Evolutionary conservation across 352 stramenopile species (phyloP), one percentile per base, ranked within the genome.

Genomic region (Phytophthora brassicae): DNA sequence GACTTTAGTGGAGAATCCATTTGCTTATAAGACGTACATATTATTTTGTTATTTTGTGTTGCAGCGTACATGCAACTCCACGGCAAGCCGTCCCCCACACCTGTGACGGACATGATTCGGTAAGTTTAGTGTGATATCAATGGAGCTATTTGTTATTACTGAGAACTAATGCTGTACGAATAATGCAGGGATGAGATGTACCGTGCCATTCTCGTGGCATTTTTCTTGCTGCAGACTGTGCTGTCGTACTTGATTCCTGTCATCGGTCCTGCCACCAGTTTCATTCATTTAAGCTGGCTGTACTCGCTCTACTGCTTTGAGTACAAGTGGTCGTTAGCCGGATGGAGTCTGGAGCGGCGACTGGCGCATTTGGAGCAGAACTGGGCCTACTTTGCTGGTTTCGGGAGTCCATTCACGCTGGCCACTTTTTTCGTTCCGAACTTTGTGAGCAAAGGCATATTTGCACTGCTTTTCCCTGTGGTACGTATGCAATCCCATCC

Each of bases 231-330:
- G 26, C 86, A 95, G 63, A 93, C 85, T 3, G 85, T 95, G 55
- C 38, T 95, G 36, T 89, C 81, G 43, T 94, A 95, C 47, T 45
- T 95, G 36, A 73, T 95, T 44, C 86, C 86, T 5, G 62, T 93
- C 6, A 63, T 94, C 33, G 87, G 87, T 0, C 84, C 86, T 1
- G 77, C 81, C 22, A 66, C 73, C 22, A 95, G 86, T 63, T 95
- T 95, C 49, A 84, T 94, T 47, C 84, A 94, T 58, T 53, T 94
- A 39, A 94, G 86, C 41, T 95, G 86, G 86, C 64, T 95, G 23
- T 95, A 95, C 66, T 90, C 87, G 42, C 79, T 95, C n/a, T 95
- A 95, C 60, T 94, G 85, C 72, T 95, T 94, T 57, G 87, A 95
- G 64, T 95, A 95, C 81, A 95, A 94, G 72, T 95, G 87, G 87